A percentile compares a stretch with the other conserved stretches of the same genome.
These are phyloP conservation scores for Scedosporium dehoogii DNA, from an alignment of 2,329 filamentous ascomycete genomes.

Conservation along the genomic window DNA sequence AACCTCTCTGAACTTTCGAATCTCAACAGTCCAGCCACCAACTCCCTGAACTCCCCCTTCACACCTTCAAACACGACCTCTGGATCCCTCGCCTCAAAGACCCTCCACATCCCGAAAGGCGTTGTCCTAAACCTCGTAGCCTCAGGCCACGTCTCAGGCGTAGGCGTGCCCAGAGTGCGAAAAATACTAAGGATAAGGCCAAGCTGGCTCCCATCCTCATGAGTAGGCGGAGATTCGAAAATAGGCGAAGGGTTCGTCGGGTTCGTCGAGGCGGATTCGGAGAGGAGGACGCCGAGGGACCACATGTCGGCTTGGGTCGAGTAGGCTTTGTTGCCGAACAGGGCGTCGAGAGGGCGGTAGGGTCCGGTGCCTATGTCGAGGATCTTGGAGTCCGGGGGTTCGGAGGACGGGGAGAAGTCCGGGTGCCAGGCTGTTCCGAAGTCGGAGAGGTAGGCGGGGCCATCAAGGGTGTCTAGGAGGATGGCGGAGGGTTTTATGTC, in stretches of 20 bases:
- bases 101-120: conserved; percentile 83
- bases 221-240: conserved; percentile 65
- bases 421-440: conserved; percentile 88
- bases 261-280: conserved; percentile 48
- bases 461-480: conserved; percentile 55
- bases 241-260: conserved; percentile 41
- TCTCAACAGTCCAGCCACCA: conserved; percentile 58
- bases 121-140: conserved; percentile 55
- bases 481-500: conserved; percentile 93
- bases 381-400: conserved; percentile 61
- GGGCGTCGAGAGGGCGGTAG: conserved; percentile 80
- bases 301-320: conserved; percentile 72
- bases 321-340: conserved; percentile 77
- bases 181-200: conserved; percentile 89
- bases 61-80: conserved; percentile 55
- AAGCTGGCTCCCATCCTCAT: conserved; percentile 82
- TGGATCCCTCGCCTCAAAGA: conserved; percentile 62
- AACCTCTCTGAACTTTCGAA: conserved; percentile 60
- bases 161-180: conserved; percentile 80
- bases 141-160: conserved; percentile 73
- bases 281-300: conserved; percentile 75
- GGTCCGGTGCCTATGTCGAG: conserved; percentile 89
- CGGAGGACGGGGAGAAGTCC: conserved; percentile 43
- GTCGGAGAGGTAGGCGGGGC: conserved; percentile 73
- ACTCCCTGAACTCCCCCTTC: conserved; percentile 46